Percentiles rank a stretch among this genome's conserved stretches.
phyloP scores from a whole-genome alignment of 768 basidiomycete species.

The Suillus subaureus region DNA sequence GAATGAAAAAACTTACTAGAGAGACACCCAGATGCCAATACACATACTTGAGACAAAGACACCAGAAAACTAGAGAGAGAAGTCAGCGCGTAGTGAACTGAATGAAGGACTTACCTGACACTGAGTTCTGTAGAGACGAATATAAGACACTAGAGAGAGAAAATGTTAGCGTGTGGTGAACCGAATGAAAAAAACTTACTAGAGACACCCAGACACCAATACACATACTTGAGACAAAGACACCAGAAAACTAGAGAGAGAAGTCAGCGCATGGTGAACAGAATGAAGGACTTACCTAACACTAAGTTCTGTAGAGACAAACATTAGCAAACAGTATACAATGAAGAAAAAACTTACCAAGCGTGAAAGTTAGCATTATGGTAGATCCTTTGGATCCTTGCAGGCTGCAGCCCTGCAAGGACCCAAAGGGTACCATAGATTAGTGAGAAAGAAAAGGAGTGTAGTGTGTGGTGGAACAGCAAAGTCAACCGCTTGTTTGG shows the following conservation, averaged over 20 bases:
- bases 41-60: too few relatives aligned
- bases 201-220: too few relatives aligned
- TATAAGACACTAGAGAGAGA: too few relatives aligned
- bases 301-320: not conserved
- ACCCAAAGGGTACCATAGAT: not conserved
- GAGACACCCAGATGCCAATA: too few relatives aligned
- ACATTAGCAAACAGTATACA: constrained; percentile 1
- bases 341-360: not conserved
- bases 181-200: too few relatives aligned
- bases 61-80: not conserved
- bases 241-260: not conserved
- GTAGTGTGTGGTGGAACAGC: not conserved
- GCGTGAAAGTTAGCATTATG: not conserved
- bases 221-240: too few relatives aligned
- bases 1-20: not conserved
- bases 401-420: constrained; percentile 2
- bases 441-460: not conserved
- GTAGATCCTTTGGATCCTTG: constrained; percentile 5
- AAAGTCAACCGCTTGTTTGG: not conserved
- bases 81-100: not conserved
- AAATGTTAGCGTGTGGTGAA: too few relatives aligned
- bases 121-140: too few relatives aligned
- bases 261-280: not conserved
- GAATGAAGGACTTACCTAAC: not conserved
- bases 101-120: not conserved